These are phyloP conservation scores for Ceratocystis cubensis DNA, from an alignment of 2,329 filamentous ascomycete species.

Conservation along the genomic window DNA sequence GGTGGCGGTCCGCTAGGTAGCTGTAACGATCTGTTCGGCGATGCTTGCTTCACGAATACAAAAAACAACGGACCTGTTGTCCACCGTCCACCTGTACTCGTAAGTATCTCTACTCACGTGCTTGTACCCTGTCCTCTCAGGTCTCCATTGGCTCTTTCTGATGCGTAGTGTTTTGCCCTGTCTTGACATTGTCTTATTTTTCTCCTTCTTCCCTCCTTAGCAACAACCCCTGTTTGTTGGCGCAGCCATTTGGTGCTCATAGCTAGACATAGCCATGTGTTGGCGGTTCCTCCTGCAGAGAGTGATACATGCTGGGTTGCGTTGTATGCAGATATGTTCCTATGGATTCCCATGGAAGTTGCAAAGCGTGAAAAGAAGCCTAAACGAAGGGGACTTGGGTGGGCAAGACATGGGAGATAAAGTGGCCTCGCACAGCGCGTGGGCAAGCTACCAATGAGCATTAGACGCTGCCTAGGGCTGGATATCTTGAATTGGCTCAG, in stretches of 20 bases:
- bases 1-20: no score
- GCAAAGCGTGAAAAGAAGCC: neutral
- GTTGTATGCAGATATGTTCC: neutral
- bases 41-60: no score
- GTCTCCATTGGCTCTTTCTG: neutral
- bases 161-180: neutral
- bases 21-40: no score
- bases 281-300: neutral
- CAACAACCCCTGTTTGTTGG: neutral
- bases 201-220: neutral
- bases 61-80: no score
- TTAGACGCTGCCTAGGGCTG: neutral
- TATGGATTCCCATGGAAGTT: neutral
- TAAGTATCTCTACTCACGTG: no score
- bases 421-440: neutral
- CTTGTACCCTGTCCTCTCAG: no score
- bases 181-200: neutral
- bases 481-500: neutral
- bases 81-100: no score
- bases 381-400: neutral
- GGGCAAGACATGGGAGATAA: neutral
- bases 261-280: neutral
- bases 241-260: neutral
- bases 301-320: neutral
- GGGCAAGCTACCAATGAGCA: neutral